Evolutionary conservation across 805 yeast species (phyloP).

Genomic region (Candida peoriensis): DNA sequence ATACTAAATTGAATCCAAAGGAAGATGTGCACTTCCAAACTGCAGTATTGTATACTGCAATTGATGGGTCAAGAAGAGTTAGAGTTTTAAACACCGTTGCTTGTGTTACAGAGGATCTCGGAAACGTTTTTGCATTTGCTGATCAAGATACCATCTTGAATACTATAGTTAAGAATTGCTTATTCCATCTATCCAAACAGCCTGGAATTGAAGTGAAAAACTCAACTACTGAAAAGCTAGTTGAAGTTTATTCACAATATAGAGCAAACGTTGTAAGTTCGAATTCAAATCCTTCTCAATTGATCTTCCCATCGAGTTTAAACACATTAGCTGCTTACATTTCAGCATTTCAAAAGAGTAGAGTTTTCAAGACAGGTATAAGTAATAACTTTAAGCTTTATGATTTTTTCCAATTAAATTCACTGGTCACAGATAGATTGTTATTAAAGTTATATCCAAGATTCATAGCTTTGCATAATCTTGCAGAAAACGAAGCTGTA

Average conservation of each 20-base stretch:
- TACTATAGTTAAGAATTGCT: constrained; percentile 46
- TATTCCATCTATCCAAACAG: constrained; percentile 36
- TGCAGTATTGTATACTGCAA: constrained; percentile 79
- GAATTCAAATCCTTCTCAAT: constrained; percentile 48
- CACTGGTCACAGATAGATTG: constrained; percentile 51
- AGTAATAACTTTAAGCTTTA: constrained; percentile 63
- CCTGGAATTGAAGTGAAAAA: constrained; percentile 43
- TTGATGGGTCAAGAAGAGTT: constrained; percentile 72
- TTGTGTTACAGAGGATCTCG: constrained; percentile 69
- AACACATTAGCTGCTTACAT: constrained; percentile 64
- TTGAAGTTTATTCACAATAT: constrained; percentile 55
- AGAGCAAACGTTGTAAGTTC: constrained; percentile 40
- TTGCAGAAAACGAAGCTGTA: constrained; percentile 53
- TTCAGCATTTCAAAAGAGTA: constrained; percentile 64
- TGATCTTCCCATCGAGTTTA: constrained; percentile 79
- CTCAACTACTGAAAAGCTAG: constrained; percentile 47
- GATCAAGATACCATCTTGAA: constrained; percentile 66
- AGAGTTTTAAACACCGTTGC: constrained; percentile 82
- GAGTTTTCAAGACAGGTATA: constrained; percentile 42
- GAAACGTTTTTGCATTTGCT: constrained; percentile 71
- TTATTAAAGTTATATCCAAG: constrained; percentile 75
- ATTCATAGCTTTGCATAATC: constrained; percentile 63
- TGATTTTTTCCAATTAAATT: constrained; percentile 43
- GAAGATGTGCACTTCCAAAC: constrained; percentile 87
- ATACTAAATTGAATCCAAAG: constrained; percentile 63